Percentiles rank a stretch among this genome's conserved stretches.
Conservation (phyloP, 345 rosid genomes). For the Limnanthes douglasii region DNA sequence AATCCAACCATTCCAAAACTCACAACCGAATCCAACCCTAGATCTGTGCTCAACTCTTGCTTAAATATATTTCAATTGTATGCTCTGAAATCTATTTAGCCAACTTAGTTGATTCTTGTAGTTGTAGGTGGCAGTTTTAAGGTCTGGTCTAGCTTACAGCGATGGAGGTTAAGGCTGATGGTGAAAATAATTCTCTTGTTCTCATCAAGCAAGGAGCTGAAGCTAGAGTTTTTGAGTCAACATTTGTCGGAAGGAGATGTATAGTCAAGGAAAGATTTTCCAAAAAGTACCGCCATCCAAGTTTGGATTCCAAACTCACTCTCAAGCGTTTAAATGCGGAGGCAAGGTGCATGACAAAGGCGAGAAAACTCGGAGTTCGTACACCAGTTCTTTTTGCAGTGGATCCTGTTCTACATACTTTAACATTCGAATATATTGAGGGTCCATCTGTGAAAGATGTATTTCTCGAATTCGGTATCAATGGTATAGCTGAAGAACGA, state of each 20-base stretch:
- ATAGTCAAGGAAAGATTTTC: slow-evolving; percentile 85
- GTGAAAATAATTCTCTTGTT: no score
- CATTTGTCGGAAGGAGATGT: slow-evolving; percentile 59
- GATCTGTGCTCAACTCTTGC: no score
- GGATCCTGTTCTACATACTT: slow-evolving; percentile 51
- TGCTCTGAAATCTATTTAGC: no score
- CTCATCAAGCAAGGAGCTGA: no score
- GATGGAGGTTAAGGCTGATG: no score
- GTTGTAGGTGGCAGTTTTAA: no score
- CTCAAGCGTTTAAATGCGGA: slow-evolving; percentile 81
- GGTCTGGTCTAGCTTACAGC: no score
- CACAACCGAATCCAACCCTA: no score
- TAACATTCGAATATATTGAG: slow-evolving; percentile 76
- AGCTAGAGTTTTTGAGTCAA: slow-evolving; percentile 71
- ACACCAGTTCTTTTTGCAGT: slow-evolving; percentile 73
- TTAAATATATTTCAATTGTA: no score
- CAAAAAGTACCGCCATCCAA: slow-evolving; percentile 89
- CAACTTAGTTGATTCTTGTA: no score
- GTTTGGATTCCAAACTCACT: slow-evolving; percentile 75
- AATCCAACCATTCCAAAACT: no score
- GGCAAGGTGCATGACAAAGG: slow-evolving; percentile 95
- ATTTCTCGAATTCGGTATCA: slow-evolving; percentile 55
- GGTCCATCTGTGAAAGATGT: slow-evolving; percentile 74
- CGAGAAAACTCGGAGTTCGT: slow-evolving; percentile 69
- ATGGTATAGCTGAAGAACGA: slow-evolving; percentile 52